Evolutionary conservation across 176 grass and related monocot genomes (phyloP).

Genomic region (Cenchrus americanus): DNA sequence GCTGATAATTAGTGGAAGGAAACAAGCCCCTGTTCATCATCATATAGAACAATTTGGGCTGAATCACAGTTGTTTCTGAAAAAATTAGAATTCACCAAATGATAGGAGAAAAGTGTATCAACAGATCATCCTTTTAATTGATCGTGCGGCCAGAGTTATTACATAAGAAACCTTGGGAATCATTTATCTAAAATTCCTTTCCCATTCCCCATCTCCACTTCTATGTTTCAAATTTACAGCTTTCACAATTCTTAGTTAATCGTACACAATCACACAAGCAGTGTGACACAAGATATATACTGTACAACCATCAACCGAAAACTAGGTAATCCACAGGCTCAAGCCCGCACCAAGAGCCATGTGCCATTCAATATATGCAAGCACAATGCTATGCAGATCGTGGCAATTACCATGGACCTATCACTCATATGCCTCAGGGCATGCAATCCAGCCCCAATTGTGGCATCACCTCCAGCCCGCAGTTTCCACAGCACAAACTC

Average conservation of each 20-base stretch:
- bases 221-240: slow-evolving; percentile 3
- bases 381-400: slow-evolving; percentile 76
- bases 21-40: slow-evolving; percentile 1
- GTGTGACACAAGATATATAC: not conserved
- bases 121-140: not conserved
- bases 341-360: slow-evolving; percentile 42
- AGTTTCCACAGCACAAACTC: slow-evolving; percentile 83
- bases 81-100: not conserved
- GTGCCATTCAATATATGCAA: slow-evolving; percentile 64
- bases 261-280: not conserved
- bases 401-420: slow-evolving; percentile 63
- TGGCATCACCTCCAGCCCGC: slow-evolving; percentile 51
- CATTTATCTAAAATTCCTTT: slow-evolving; percentile 18
- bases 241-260: slow-evolving; percentile 7
- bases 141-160: slow-evolving; percentile 2
- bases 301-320: slow-evolving; percentile 11
- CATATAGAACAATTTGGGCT: not conserved
- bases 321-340: not conserved
- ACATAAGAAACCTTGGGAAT: not conserved
- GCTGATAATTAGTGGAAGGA: not conserved
- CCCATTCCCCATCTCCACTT: not conserved
- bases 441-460: slow-evolving; percentile 38
- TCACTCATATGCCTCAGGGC: slow-evolving; percentile 56
- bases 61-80: not conserved
- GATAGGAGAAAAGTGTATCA: not conserved